Evolutionary conservation across 345 rosid species (phyloP).

Genomic region (Triadica sebifera): DNA sequence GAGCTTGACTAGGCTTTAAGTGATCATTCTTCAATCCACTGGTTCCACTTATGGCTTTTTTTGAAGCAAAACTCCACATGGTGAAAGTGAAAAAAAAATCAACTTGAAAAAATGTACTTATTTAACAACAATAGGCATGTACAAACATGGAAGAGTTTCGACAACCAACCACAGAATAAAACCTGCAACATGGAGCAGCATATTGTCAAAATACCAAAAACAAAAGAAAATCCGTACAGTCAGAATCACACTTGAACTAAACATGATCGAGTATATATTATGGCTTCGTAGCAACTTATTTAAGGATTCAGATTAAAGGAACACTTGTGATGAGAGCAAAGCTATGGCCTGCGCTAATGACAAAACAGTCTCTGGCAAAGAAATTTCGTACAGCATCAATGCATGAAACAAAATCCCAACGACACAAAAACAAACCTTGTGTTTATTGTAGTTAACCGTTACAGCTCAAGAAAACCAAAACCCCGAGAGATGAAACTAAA

Average conservation of each 20-base stretch:
- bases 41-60: conserved; percentile 6
- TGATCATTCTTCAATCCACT: conserved; percentile 28
- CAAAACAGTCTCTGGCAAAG: neutral
- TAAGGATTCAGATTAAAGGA: neutral
- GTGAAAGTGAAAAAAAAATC: neutral
- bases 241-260: neutral
- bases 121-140: neutral
- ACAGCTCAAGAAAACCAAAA: neutral
- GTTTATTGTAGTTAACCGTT: neutral
- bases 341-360: neutral
- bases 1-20: conserved; percentile 31
- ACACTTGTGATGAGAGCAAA: neutral
- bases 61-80: conserved; percentile 26
- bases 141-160: neutral
- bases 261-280: neutral
- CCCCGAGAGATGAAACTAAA: neutral
- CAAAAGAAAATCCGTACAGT: neutral
- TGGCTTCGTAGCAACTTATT: neutral
- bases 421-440: neutral
- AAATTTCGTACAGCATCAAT: neutral
- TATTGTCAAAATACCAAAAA: neutral
- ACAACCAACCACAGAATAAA: neutral
- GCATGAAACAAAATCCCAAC: neutral
- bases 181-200: neutral
- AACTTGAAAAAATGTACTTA: neutral